Conservation (phyloP, 306 rosid genomes). For the Ormosia emarginata region DNA sequence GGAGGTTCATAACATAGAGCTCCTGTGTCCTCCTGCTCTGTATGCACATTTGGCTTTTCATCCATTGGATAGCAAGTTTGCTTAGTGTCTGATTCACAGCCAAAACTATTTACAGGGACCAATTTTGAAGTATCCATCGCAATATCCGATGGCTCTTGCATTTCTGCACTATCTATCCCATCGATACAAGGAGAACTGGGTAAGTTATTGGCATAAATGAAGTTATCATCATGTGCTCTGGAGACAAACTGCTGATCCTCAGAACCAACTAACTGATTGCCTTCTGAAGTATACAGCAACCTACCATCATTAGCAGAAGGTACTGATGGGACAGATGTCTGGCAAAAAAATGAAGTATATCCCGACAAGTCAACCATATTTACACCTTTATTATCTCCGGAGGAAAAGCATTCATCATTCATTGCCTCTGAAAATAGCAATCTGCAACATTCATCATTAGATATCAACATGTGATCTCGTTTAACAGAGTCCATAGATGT, state of each 20-base stretch:
- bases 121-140: slow-evolving; percentile 49
- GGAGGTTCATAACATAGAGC: slow-evolving; percentile 92
- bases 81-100: slow-evolving; percentile 39
- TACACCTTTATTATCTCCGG: slow-evolving; percentile 38
- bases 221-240: slow-evolving; percentile 41
- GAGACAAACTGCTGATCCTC: slow-evolving; percentile 57
- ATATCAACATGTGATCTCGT: slow-evolving; percentile 53
- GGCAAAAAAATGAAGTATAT: slow-evolving; percentile 46
- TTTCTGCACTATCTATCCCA: slow-evolving; percentile 24
- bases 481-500: slow-evolving; percentile 39
- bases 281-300: slow-evolving; percentile 38
- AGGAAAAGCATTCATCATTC: slow-evolving; percentile 42
- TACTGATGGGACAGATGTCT: slow-evolving; percentile 33
- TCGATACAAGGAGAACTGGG: slow-evolving; percentile 48
- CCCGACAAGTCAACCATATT: slow-evolving; percentile 41
- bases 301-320: slow-evolving; percentile 54
- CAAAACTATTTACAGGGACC: slow-evolving; percentile 70
- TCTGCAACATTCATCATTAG: slow-evolving; percentile 90
- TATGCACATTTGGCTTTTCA: slow-evolving; percentile 34
- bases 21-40: slow-evolving; percentile 60
- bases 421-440: slow-evolving; percentile 69
- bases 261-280: slow-evolving; percentile 45
- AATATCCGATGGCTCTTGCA: slow-evolving; percentile 45
- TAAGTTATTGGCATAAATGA: slow-evolving; percentile 52
- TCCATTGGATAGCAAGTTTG: slow-evolving; percentile 41